phyloP scores from a whole-genome alignment of 148 eudicot species.

The Diospyros lotus region DNA sequence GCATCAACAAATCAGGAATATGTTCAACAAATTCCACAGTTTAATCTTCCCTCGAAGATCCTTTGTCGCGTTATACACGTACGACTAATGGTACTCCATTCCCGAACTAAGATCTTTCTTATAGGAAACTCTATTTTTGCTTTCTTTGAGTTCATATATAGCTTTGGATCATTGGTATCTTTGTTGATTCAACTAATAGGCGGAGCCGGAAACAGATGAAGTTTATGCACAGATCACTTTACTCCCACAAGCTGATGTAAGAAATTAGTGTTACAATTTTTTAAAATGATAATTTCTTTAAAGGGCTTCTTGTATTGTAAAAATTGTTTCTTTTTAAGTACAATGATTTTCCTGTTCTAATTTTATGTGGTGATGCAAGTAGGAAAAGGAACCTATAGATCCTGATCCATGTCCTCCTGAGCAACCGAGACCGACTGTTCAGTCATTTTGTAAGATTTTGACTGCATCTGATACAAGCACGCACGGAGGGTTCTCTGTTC shows the following conservation, averaged over 20 bases:
- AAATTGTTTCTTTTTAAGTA: neutral
- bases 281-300: neutral
- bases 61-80: constrained; percentile 59
- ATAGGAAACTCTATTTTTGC: neutral
- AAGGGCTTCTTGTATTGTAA: neutral
- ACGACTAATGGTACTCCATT: constrained; percentile 46
- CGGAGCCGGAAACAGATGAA: constrained; percentile 89
- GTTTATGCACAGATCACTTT: constrained; percentile 84
- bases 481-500: constrained; percentile 96
- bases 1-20: constrained; percentile 71
- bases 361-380: constrained; percentile 14
- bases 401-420: constrained; percentile 48
- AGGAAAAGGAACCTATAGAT: constrained; percentile 64
- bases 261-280: constrained; percentile 11
- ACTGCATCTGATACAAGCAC: constrained; percentile 97
- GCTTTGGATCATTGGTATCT: neutral
- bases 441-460: constrained; percentile 67
- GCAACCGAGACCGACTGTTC: constrained; percentile 46
- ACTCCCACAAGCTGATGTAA: constrained; percentile 66
- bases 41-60: constrained; percentile 65
- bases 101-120: neutral
- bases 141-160: neutral
- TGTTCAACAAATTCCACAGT: constrained; percentile 54
- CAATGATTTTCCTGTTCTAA: neutral
- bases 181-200: constrained; percentile 35